Evolutionary conservation across 176 grass and related monocot species (phyloP).

Genomic region (Canna indica): DNA sequence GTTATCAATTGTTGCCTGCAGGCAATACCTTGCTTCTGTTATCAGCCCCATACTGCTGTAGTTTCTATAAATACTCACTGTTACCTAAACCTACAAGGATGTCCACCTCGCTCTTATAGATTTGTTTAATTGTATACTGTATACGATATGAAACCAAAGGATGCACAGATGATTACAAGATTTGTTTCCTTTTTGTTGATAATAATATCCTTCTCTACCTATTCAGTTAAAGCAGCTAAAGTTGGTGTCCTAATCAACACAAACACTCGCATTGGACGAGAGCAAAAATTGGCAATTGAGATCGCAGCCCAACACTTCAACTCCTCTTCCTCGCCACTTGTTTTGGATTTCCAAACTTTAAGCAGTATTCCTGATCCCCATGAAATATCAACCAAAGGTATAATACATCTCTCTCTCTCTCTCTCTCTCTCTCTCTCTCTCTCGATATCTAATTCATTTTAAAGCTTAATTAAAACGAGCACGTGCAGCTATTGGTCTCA

Average conservation of each 20-base stretch:
- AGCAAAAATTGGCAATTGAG: neutral
- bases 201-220: neutral
- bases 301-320: neutral
- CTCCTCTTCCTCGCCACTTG: neutral
- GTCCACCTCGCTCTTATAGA: too few relatives aligned
- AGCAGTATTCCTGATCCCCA: neutral
- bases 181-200: neutral
- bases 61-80: too few relatives aligned
- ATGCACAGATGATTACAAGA: neutral
- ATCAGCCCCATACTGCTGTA: too few relatives aligned
- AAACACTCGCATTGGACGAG: neutral
- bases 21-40: too few relatives aligned
- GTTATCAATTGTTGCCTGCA: too few relatives aligned
- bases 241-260: neutral
- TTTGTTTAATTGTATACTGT: too few relatives aligned
- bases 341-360: neutral
- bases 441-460: too few relatives aligned
- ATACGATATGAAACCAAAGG: neutral
- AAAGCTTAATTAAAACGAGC: too few relatives aligned
- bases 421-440: too few relatives aligned
- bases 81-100: too few relatives aligned
- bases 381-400: neutral
- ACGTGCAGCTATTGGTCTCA: slow-evolving; percentile 28
- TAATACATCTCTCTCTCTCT: neutral
- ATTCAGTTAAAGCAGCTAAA: neutral